Percentiles rank a stretch among this genome's conserved stretches.
Conservation (phyloP, 139 green algal genomes). For the Eudorina sp. region DNA sequence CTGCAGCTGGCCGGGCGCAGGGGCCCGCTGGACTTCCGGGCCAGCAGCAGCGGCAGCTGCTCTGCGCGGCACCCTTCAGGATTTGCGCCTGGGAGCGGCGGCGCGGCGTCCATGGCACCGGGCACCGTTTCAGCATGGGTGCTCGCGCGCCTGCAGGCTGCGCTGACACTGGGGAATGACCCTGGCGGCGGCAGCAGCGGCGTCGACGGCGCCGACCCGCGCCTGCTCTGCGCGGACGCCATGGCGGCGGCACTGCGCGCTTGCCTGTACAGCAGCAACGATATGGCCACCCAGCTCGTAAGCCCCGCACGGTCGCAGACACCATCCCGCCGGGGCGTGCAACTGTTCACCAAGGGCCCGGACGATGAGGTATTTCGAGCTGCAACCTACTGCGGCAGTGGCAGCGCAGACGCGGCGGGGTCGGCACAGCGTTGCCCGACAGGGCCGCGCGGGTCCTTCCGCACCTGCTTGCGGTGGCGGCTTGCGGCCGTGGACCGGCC, state of each 20-base stretch:
- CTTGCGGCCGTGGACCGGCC: neutral
- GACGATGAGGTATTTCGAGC: too few relatives aligned
- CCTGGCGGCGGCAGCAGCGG: neutral
- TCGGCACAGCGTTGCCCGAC: neutral
- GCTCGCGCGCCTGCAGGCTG: neutral
- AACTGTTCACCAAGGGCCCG: too few relatives aligned
- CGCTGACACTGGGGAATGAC: too few relatives aligned
- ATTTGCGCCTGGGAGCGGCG: neutral
- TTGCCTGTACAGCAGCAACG: neutral
- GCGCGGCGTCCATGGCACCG: neutral
- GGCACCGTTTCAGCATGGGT: neutral
- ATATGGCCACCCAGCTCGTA: neutral
- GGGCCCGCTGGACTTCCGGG: neutral
- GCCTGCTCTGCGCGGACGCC: neutral
- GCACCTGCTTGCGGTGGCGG: neutral
- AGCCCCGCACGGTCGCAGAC: too few relatives aligned
- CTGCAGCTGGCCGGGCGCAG: neutral
- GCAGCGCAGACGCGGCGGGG: neutral
- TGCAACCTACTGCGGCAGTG: too few relatives aligned
- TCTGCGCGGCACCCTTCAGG: too few relatives aligned
- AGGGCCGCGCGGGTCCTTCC: neutral
- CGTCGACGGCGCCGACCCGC: neutral
- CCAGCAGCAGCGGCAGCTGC: neutral
- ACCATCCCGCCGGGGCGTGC: too few relatives aligned
- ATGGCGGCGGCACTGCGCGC: neutral